phyloP scores from a whole-genome alignment of 495 filamentous ascomycete genomes.

The Penicillium fimorum region DNA sequence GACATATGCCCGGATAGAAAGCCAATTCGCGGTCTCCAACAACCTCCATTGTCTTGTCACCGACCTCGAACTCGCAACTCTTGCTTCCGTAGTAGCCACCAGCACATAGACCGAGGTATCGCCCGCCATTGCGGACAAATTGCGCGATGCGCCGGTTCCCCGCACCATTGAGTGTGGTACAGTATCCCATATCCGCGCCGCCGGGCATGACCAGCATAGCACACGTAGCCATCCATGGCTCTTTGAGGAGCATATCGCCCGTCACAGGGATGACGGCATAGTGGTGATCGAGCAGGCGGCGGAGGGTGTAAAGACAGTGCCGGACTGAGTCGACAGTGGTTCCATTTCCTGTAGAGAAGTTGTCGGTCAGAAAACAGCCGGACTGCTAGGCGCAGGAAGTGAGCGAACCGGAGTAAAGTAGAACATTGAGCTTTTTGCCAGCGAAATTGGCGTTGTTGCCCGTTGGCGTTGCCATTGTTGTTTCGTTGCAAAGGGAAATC shows the following conservation, averaged over 20 bases:
- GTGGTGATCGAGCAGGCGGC: constrained; percentile 84
- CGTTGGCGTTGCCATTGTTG: constrained; percentile 33
- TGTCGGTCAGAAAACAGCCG: constrained; percentile 31
- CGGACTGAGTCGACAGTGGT: constrained; percentile 84
- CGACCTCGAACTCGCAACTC: constrained; percentile 87
- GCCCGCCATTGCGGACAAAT: constrained; percentile 81
- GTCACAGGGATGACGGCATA: constrained; percentile 90
- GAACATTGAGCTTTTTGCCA: constrained; percentile 71
- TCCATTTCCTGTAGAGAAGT: constrained; percentile 63
- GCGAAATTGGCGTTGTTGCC: constrained; percentile 50
- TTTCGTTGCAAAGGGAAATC: constrained; percentile 16
- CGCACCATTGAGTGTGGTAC: constrained; percentile 78
- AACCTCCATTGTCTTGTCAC: constrained; percentile 77
- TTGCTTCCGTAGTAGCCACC: constrained; percentile 87
- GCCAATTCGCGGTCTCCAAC: constrained; percentile 80
- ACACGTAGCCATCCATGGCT: constrained; percentile 87
- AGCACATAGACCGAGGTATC: constrained; percentile 89
- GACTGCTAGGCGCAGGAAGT: constrained; percentile 18
- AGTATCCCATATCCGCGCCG: constrained; percentile 93
- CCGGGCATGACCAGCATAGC: constrained; percentile 90
- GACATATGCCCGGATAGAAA: constrained; percentile 84
- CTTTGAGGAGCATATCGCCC: constrained; percentile 75
- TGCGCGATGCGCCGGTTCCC: constrained; percentile 82
- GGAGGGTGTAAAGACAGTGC: constrained; percentile 84
- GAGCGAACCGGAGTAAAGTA: constrained; percentile 77